These are phyloP conservation scores for Cyclotella atomus DNA, from an alignment of 108 stramenopile species.

Conservation along the genomic window DNA sequence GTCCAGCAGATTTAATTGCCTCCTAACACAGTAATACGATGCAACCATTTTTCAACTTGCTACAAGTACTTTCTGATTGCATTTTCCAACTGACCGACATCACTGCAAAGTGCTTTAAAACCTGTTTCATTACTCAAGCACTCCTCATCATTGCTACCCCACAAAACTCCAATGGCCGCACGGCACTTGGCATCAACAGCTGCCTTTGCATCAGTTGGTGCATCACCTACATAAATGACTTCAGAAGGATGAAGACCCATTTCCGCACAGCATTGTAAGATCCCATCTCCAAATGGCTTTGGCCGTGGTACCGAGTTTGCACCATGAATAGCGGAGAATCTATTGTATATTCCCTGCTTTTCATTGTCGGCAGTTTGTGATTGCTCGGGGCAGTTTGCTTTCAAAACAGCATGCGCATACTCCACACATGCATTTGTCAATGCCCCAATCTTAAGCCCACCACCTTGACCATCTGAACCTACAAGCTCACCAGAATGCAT, in stretches of 20 bases:
- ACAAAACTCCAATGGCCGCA: slow-evolving; percentile 75
- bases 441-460: slow-evolving; percentile 61
- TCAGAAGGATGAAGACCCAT: slow-evolving; percentile 60
- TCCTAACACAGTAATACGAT: too few species aligned
- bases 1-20: slow-evolving; percentile 14
- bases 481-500: slow-evolving; percentile 26
- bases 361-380: slow-evolving; percentile 1
- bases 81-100: slow-evolving; percentile 58
- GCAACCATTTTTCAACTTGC: neutral
- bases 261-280: slow-evolving; percentile 66
- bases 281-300: slow-evolving; percentile 80
- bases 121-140: slow-evolving; percentile 60
- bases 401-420: slow-evolving; percentile 86
- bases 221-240: slow-evolving; percentile 83
- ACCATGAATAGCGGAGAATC: slow-evolving; percentile 77
- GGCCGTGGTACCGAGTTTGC: slow-evolving; percentile 81
- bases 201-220: slow-evolving; percentile 76
- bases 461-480: neutral
- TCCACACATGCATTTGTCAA: slow-evolving; percentile 87
- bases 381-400: slow-evolving; percentile 52
- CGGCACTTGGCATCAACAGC: slow-evolving; percentile 70
- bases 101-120: slow-evolving; percentile 55
- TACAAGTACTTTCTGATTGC: slow-evolving; percentile 45
- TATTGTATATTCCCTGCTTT: slow-evolving; percentile 42
- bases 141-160: slow-evolving; percentile 76